Percentiles rank a stretch among this genome's conserved stretches.
These are phyloP conservation scores for Hericium coralloides DNA, from an alignment of 768 basidiomycete genomes.

Conservation along the genomic window DNA sequence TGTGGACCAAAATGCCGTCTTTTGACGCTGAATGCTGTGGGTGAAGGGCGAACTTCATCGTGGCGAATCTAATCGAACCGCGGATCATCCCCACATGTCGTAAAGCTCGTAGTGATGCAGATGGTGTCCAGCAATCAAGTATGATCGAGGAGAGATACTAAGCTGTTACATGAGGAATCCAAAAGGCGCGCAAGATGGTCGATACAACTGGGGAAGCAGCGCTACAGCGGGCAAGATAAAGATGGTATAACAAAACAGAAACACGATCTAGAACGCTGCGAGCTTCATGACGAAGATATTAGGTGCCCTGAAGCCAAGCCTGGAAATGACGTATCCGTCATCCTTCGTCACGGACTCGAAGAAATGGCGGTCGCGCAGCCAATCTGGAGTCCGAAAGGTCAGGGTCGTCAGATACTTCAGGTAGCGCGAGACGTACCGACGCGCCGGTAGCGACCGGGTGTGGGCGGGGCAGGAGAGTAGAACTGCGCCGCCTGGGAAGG, in stretches of 20 bases:
- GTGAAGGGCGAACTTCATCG: too few relatives aligned
- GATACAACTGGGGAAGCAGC: neutral
- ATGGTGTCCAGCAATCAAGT: too few relatives aligned
- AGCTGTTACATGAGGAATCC: too few relatives aligned
- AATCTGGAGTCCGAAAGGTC: constrained; percentile 36
- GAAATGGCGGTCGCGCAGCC: constrained; percentile 64
- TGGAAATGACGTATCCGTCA: constrained; percentile 46
- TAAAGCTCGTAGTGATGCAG: too few relatives aligned
- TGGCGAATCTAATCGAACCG: too few relatives aligned
- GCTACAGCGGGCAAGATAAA: neutral
- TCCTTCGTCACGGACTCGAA: constrained; percentile 58
- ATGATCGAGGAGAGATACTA: too few relatives aligned
- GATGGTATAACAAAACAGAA: neutral
- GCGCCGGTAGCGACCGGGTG: constrained; percentile 46
- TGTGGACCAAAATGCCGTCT: too few relatives aligned
- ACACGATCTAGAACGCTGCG: constrained; percentile 24
- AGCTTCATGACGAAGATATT: constrained; percentile 73
- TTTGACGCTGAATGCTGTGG: too few relatives aligned
- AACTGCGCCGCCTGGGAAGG: constrained; percentile 32
- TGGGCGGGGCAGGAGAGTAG: constrained; percentile 33
- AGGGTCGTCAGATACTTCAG: neutral
- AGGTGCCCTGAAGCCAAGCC: constrained; percentile 70
- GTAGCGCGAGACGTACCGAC: constrained; percentile 41
- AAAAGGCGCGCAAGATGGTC: too few relatives aligned
- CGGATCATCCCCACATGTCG: too few relatives aligned